Evolutionary conservation across 1,284 basidiomycete species (phyloP), one percentile per base, ranked within the genome.

Genomic region (Melampsora larici-populina): DNA sequence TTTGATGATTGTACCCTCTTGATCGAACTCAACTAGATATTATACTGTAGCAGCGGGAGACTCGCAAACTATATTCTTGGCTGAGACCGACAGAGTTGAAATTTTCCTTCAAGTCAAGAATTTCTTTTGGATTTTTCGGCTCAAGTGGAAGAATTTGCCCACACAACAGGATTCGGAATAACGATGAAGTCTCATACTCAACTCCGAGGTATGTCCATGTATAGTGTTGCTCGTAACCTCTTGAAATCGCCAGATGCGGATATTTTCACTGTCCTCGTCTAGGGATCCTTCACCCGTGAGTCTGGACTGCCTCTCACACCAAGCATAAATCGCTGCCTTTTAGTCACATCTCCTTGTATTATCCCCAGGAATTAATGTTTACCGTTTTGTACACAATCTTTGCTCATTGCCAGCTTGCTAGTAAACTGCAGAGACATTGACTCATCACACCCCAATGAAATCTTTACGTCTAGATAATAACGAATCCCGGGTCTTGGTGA

Each of bases 401-500:
- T 46, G 13, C 43, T 46, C 11, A 2, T 46, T 13, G 43, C 43
- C 15, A 46, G 43, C 43, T 46, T 46, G 11, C 43, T 46, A 46
- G 43, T 46, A 46, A 46, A 46, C 43, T 13, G 13, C 43, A 46
- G 13, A 29, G 55, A 58, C 5, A 24, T 58, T 58, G 29, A 29
- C 55, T 58, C 55, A 58, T 58, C 55, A 58, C 29, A 8, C 21
- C 24, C 55, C n/a, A 58, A 58, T 58, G n/a, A n/a, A 58, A 0
- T 46, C 24, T n/a, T 8, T 58, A 15, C 62, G 51, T 15, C 58
- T 62, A 74, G 72, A 74, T 55, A 36, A 40, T 33, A 66, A 74
- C 49, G 73, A 75, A 43, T 77, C 74, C 21, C 33, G 74, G 26
- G 74, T 77, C 33, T 70, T 77, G 74, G 74, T 77, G 33, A 60